Base-by-base conservation (phyloP, 179 eudicot species). In the Silene vulgaris region DNA sequence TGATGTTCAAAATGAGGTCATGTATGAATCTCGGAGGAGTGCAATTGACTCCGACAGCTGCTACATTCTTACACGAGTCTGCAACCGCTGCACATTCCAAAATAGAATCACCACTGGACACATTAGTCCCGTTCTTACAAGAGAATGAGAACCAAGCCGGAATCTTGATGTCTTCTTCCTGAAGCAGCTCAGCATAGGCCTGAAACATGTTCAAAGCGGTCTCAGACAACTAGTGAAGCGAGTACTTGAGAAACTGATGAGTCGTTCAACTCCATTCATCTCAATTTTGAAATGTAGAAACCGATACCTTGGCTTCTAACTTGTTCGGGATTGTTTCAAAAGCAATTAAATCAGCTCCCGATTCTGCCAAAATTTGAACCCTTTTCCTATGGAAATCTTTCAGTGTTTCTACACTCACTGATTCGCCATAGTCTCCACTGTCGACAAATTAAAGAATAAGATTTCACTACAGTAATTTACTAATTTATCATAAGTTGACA, bases 141-240 rank as follows among this genome's bases (percentile, higher is more conserved):
- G 83, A 90, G 81, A 91, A 91, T 61, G 92, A 77, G 75, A 91
- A 80, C 97, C 97, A 91, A 8, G 97, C 91, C 11, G 97, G 95
- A 77, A 87, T 81, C 20, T 75, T 78, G 65, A 91, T 84, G 63
- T 82, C 82, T 79, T 87, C 88, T 74, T 91, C 95, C 63, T 87
- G 85, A 52, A 91, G 90, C 54, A 91, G 88, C 84, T 87, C 83
- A 71, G 81, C 85, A 81, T 85, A 91, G 52, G 97, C 95, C 97
- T 91, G 80, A 11, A 29, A 78, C 74, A 81, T 35, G 66, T 13
- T 30, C 16, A 21, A 8, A 5, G 26, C 14, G 9, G 1, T 67
- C 52, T 72, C 63, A 76, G 69, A 72, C 16, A 13, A 32, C 37
- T 32, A 4, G 0, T 32, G 37, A 32, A 8, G 14, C 56, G 63